Evolutionary conservation across 805 yeast species (phyloP).

Genomic region (Myxozyma geophila): DNA sequence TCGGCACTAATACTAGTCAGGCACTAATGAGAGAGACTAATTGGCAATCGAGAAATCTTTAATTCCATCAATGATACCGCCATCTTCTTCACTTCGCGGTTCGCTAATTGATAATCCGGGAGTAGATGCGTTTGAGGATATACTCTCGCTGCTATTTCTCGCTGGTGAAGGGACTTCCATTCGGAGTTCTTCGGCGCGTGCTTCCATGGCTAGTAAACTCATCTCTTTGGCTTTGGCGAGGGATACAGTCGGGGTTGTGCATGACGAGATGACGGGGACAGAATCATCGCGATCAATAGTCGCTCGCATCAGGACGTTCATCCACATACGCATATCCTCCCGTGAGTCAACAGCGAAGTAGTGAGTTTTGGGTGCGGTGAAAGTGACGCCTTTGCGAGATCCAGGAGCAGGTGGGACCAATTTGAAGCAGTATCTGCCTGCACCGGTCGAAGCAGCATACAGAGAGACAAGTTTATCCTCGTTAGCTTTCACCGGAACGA

Average conservation of each 20-base stretch:
- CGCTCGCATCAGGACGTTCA: conserved; percentile 91
- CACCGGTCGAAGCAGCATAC: conserved; percentile 91
- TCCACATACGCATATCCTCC: conserved; percentile 94
- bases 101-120: conserved; percentile 34
- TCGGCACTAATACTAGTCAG: background rate
- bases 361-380: conserved; percentile 94
- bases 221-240: conserved; percentile 84
- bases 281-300: conserved; percentile 92
- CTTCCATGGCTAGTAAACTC: conserved; percentile 25
- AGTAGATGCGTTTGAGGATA: conserved; percentile 21
- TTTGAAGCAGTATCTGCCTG: conserved; percentile 92
- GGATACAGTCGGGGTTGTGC: conserved; percentile 94
- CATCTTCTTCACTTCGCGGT: conserved; percentile 15
- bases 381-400: conserved; percentile 88
- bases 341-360: conserved; percentile 91
- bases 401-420: conserved; percentile 98
- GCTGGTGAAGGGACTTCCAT: conserved; percentile 2
- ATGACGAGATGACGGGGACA: conserved; percentile 88
- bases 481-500: conserved; percentile 72
- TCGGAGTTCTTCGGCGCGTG: conserved; percentile 29
- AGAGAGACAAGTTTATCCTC: conserved; percentile 85
- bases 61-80: conserved; percentile 7
- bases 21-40: background rate
- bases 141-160: conserved; percentile 9
- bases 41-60: conserved; percentile 13